phyloP scores from a whole-genome alignment of 768 basidiomycete species.

The Tylopilus subfusipes region DNA sequence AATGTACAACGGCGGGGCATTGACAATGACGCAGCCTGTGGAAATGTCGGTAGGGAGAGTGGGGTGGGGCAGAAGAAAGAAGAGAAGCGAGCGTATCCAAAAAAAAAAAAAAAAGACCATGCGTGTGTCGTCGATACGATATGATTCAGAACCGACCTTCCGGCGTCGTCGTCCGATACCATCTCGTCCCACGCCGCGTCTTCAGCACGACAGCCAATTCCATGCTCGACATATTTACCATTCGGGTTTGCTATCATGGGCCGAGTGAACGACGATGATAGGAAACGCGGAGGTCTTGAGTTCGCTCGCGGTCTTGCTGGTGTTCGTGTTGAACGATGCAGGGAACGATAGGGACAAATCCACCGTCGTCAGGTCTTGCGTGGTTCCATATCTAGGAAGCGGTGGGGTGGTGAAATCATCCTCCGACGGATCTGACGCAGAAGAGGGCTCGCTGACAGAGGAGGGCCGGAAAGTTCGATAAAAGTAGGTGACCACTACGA shows the following conservation, averaged over 20 bases:
- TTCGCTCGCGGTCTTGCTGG: neutral
- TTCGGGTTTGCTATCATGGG: neutral
- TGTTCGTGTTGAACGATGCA: neutral
- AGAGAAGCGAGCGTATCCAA: neutral
- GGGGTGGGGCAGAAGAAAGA: neutral
- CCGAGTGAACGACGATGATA: neutral
- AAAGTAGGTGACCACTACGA: constrained; percentile 13
- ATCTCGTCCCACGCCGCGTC: neutral
- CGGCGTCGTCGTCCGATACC: no score
- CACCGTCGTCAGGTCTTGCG: constrained; percentile 2
- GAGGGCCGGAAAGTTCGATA: neutral
- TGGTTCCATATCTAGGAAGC: neutral
- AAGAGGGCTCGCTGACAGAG: neutral
- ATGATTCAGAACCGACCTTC: no score
- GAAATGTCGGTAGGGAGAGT: neutral
- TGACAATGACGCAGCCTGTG: neutral
- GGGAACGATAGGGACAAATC: neutral
- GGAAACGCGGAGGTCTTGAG: neutral
- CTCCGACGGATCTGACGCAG: neutral
- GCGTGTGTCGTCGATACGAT: no score
- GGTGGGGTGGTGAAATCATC: constrained; percentile 12
- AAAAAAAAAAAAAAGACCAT: no score
- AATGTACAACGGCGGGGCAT: neutral
- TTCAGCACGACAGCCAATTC: neutral
- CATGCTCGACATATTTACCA: neutral